A percentile compares a stretch with the other conserved stretches of the same genome.
These are phyloP conservation scores for Zygotorulaspora florentina DNA, from an alignment of 805 yeast genomes.

Conservation along the genomic window DNA sequence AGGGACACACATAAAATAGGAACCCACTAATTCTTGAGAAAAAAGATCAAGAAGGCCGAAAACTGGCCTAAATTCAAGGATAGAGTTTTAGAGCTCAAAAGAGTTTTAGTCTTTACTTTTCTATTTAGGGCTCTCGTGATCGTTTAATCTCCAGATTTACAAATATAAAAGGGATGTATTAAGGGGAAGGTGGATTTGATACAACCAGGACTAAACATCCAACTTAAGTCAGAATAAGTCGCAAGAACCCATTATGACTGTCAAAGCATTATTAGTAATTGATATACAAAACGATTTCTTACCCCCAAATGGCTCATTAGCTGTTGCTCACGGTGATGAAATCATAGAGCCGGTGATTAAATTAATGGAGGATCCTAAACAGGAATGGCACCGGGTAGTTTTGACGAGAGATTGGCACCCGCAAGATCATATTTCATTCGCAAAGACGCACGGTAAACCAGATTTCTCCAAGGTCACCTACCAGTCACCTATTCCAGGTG, in stretches of 20 bases:
- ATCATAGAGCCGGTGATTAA: slow-evolving; percentile 51
- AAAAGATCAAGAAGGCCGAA: background rate
- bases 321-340: slow-evolving; percentile 60
- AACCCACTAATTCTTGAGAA: background rate
- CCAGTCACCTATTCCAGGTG: slow-evolving; percentile 43
- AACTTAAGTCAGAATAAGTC: background rate
- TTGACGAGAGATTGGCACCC: slow-evolving; percentile 94
- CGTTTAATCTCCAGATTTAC: background rate
- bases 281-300: slow-evolving; percentile 87
- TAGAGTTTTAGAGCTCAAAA: no score
- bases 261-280: slow-evolving; percentile 61
- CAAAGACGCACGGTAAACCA: slow-evolving; percentile 51
- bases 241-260: slow-evolving; percentile 5
- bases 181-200: background rate
- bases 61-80: no score
- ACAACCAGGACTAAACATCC: background rate
- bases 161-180: background rate
- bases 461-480: slow-evolving; percentile 53
- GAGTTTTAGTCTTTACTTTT: no score
- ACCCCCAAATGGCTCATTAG: slow-evolving; percentile 72
- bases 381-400: slow-evolving; percentile 59
- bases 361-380: slow-evolving; percentile 39
- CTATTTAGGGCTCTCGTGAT: no score
- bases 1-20: no score
- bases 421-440: slow-evolving; percentile 71